Base-by-base conservation (phyloP, 352 stramenopile species). In the Peronosclerospora sorghi region DNA sequence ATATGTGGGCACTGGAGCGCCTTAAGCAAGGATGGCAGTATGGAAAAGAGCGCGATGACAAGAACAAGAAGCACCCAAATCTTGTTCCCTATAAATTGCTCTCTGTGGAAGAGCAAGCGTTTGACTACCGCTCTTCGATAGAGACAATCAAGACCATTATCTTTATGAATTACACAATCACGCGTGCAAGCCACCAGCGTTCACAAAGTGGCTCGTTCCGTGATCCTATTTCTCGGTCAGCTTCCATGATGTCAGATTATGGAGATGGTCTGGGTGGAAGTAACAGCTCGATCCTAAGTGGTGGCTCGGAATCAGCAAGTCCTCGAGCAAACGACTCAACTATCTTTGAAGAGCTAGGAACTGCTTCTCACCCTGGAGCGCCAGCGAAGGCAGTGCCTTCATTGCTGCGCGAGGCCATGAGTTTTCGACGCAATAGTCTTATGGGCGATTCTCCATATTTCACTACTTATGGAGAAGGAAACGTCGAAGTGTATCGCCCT, bases 131-230 rank as follows among this genome's bases (percentile, higher is more conserved):
- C 14, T 89, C 80, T 42, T 89, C 78, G n/a, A 67, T 91, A 37
- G 78, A 91, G 49, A 91, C 78, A 19, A 78, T 93, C 58, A 89
- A 89, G 56, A 86, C 78, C 20, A 93, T 93, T 36, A 38, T 90
- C 27, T 85, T 86, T 20, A 88, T 93, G 78, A 89, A 93, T 54
- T 90, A 89, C 59, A 59, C 70, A 15, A 86, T 93, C 40, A 63
- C 68, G 20, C 73, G 78, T 13, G 35, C 58, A 9, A 73, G 41
- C 27, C 58, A 70, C 28, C 55, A 73, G 14, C 48, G 49, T 15
- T 55, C 54, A 27, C 48, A 59, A 26, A 66, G 60, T 7, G 71
- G 70, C 37, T 86, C 72, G 8, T 85, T 83, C 43, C 62, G 77
- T 35, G 68, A 82, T 13, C 54, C 65, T n/a, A 42, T 88, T 23